Evolutionary conservation across 345 rosid species (phyloP).

Genomic region (Gynandropsis gynandra): DNA sequence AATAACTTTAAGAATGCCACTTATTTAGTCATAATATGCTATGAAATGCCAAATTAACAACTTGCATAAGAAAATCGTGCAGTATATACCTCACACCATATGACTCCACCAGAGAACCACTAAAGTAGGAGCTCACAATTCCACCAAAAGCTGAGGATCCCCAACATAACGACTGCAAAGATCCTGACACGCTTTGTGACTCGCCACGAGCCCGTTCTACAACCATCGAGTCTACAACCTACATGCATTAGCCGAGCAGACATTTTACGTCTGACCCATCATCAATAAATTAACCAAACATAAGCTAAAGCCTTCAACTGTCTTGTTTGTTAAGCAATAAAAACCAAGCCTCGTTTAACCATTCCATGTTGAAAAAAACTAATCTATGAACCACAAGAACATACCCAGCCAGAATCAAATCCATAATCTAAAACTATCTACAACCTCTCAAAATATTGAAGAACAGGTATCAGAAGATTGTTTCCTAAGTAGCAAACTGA

Average conservation of each 20-base stretch:
- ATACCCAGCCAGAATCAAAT: no score
- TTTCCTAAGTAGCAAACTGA: no score
- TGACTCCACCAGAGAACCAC: constrained; percentile 83
- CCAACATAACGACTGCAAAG: constrained; percentile 93
- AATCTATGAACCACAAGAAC: no score
- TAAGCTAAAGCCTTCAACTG: background rate
- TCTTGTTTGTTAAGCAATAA: background rate
- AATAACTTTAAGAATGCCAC: constrained; percentile 27
- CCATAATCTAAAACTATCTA: no score
- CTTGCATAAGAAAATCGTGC: constrained; percentile 4
- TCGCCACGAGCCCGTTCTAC: constrained; percentile 99
- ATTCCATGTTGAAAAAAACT: background rate
- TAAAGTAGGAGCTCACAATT: constrained; percentile 88
- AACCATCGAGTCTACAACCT: constrained; percentile 99
- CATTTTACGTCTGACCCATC: no score
- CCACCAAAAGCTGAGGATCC: constrained; percentile 99
- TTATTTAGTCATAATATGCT: constrained; percentile 19
- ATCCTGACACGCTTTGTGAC: constrained; percentile 86
- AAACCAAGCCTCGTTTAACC: background rate
- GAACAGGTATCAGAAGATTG: no score
- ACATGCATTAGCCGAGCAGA: background rate
- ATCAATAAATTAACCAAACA: background rate
- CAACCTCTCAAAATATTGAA: no score
- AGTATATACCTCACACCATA: constrained; percentile 75
- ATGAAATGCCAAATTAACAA: background rate